These are phyloP conservation scores for Fusarium setosum DNA, from an alignment of 2,329 filamentous ascomycete genomes.

Conservation along the genomic window DNA sequence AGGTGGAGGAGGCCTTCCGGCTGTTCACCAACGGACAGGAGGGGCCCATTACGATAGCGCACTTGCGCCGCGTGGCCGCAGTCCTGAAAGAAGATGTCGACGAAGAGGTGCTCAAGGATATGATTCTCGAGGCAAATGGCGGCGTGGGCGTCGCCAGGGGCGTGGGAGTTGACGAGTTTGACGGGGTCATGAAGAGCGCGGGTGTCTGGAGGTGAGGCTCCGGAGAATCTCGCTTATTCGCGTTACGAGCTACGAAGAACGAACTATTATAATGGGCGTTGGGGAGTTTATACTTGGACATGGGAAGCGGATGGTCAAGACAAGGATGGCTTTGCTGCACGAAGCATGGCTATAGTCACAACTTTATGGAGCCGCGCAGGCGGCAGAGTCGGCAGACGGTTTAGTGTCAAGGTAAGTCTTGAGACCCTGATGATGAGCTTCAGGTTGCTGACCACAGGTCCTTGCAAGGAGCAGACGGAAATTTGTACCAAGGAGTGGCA, in stretches of 20 bases:
- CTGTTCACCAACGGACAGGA: slow-evolving; percentile 75
- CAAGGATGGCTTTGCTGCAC: background rate
- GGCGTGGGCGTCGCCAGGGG: slow-evolving; percentile 77
- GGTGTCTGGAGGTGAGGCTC: slow-evolving; percentile 78
- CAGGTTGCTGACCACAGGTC: slow-evolving; percentile 3
- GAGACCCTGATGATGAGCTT: background rate
- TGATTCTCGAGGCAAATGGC: slow-evolving; percentile 94
- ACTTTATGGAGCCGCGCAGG: background rate
- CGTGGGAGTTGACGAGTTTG: slow-evolving; percentile 84
- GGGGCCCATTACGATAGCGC: slow-evolving; percentile 79
- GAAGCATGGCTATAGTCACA: background rate
- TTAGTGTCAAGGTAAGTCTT: slow-evolving; percentile 4
- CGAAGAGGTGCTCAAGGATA: slow-evolving; percentile 88
- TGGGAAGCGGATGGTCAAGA: background rate
- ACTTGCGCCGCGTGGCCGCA: slow-evolving; percentile 82
- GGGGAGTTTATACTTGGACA: slow-evolving; percentile 2
- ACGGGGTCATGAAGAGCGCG: slow-evolving; percentile 85
- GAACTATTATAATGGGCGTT: slow-evolving; percentile 19
- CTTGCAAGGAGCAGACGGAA: background rate
- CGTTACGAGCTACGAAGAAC: slow-evolving; percentile 32
- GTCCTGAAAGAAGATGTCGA: slow-evolving; percentile 86
- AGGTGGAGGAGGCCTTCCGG: slow-evolving; percentile 84
- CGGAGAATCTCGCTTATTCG: background rate
- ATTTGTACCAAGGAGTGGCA: background rate
- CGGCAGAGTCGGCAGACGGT: background rate